Evolutionary conservation across 208 protist genomes (phyloP).

Genomic region (Entamoeba moshkovskii): DNA sequence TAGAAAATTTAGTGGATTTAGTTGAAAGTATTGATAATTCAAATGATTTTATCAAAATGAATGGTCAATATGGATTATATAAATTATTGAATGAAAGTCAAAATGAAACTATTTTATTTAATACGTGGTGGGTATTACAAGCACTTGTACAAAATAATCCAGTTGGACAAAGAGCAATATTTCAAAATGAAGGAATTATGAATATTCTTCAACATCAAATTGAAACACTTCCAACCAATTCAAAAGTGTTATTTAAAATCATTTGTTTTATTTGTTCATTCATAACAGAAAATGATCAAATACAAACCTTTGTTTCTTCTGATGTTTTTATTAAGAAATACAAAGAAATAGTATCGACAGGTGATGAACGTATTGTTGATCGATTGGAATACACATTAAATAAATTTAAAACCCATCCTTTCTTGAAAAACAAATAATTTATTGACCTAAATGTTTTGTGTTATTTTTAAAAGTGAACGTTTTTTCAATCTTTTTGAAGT

Average conservation of each 20-base stretch:
- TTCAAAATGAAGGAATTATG: not conserved
- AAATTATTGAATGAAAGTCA: not conserved
- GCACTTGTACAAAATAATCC: not conserved
- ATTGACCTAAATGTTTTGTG: too few species aligned
- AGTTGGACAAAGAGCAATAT: not conserved
- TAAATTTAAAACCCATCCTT: not conserved
- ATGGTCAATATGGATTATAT: not conserved
- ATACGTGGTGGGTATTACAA: not conserved
- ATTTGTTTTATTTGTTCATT: not conserved
- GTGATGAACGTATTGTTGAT: not conserved
- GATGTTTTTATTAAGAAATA: not conserved
- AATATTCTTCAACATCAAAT: not conserved
- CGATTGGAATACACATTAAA: not conserved
- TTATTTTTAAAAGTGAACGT: too few species aligned
- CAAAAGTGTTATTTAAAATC: not conserved
- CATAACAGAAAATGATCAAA: not conserved
- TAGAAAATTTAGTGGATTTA: not conserved
- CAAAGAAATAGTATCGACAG: not conserved
- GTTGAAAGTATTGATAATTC: not conserved
- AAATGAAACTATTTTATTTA: not conserved
- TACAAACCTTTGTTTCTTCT: not conserved
- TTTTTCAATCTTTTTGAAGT: too few species aligned
- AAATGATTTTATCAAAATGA: constrained; percentile 3
- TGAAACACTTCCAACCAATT: not conserved
- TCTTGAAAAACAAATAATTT: too few species aligned